Conservation (phyloP, 352 stramenopile genomes). For the Pythium rhizo-oryzae region DNA sequence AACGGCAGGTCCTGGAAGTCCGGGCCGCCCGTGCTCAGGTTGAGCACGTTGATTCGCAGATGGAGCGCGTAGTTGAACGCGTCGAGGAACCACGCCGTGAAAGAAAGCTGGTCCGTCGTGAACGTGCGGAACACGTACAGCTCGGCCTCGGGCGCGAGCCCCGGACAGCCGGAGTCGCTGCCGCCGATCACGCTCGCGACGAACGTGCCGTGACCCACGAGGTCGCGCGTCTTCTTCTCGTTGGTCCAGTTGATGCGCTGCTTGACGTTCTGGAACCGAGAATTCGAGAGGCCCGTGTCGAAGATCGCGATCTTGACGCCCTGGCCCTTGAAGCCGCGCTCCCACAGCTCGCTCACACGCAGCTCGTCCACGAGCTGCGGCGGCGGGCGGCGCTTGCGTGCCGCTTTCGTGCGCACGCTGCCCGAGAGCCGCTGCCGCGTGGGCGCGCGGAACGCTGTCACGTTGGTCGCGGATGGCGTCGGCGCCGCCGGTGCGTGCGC, state of each 20-base stretch:
- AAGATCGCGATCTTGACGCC: constrained; percentile 88
- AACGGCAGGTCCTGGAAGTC: constrained; percentile 89
- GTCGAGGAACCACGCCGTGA: constrained; percentile 91
- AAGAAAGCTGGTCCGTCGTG: constrained; percentile 80
- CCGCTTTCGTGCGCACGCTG: constrained; percentile 30
- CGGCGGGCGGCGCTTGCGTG: constrained; percentile 25
- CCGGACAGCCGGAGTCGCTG: constrained; percentile 60
- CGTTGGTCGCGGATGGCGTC: not conserved
- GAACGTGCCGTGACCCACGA: constrained; percentile 85
- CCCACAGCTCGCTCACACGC: constrained; percentile 56
- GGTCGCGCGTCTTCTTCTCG: constrained; percentile 75
- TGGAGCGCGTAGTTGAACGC: constrained; percentile 91
- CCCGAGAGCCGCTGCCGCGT: constrained; percentile 18
- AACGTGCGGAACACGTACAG: constrained; percentile 89
- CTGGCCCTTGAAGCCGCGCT: constrained; percentile 62
- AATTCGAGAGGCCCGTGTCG: constrained; percentile 74
- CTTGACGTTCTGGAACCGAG: constrained; percentile 62
- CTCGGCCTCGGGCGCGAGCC: constrained; percentile 75
- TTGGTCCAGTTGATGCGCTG: constrained; percentile 89
- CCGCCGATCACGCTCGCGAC: constrained; percentile 77
- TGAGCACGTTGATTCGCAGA: constrained; percentile 77
- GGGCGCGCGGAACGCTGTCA: not conserved
- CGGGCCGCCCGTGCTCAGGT: constrained; percentile 83
- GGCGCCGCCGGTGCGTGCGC: constrained; percentile 3
- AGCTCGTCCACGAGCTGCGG: constrained; percentile 54